Evolutionary conservation across 495 filamentous ascomycete genomes (phyloP).

Genomic region (Penicillium simplicissimum): DNA sequence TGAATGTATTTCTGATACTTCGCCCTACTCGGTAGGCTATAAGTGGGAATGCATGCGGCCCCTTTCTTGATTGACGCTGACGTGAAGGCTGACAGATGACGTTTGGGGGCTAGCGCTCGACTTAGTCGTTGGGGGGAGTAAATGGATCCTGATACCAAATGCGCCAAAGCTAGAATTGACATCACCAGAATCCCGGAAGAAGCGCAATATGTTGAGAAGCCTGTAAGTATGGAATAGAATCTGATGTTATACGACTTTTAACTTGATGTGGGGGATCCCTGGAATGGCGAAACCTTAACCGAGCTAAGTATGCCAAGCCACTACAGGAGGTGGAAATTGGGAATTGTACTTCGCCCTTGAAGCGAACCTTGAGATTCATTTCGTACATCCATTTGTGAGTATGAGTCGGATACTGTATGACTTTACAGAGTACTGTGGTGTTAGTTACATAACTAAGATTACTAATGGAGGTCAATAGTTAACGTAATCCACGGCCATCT

Average conservation of each 20-base stretch:
- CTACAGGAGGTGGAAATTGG: background rate
- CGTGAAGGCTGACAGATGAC: slow-evolving; percentile 50
- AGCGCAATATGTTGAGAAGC: background rate
- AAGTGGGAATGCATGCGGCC: background rate
- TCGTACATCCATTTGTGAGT: too few species aligned
- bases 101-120: slow-evolving; percentile 46
- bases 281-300: background rate
- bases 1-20: background rate
- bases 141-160: background rate
- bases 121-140: background rate
- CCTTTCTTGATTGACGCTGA: slow-evolving; percentile 49
- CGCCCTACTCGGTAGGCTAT: background rate
- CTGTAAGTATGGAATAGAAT: background rate
- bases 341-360: background rate
- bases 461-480: too few species aligned
- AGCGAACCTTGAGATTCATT: background rate
- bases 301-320: background rate
- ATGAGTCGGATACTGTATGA: too few species aligned
- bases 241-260: background rate
- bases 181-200: background rate
- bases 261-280: background rate
- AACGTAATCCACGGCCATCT: too few species aligned
- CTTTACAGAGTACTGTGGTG: too few species aligned
- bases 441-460: too few species aligned
- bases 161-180: background rate